These are phyloP conservation scores for Brettanomyces custersianus DNA, from an alignment of 805 yeast species.

Conservation along the genomic window DNA sequence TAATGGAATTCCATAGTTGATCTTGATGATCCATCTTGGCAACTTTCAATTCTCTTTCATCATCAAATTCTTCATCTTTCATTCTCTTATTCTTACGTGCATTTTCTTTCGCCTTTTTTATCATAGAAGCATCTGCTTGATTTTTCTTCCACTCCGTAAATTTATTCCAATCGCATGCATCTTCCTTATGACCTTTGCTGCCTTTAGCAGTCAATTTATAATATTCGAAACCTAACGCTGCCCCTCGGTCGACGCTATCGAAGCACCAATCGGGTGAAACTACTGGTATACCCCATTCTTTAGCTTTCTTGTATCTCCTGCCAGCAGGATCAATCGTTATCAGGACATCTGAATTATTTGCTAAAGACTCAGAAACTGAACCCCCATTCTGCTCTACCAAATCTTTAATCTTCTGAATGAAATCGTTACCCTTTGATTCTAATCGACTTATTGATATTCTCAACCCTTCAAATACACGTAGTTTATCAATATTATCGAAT, in stretches of 20 bases:
- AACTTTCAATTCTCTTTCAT: constrained; percentile 18
- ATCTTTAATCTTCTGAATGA: constrained; percentile 19
- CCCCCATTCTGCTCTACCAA: constrained; percentile 39
- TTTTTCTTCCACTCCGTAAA: constrained; percentile 8
- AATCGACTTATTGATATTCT: constrained; percentile 30
- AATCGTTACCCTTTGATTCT: constrained; percentile 4
- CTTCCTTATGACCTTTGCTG: constrained; percentile 15
- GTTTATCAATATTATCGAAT: constrained; percentile 3
- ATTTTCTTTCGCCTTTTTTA: not conserved
- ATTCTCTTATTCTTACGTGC: not conserved
- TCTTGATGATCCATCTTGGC: constrained; percentile 15
- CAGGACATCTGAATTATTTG: constrained; percentile 33
- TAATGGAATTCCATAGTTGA: constrained; percentile 18
- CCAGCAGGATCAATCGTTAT: constrained; percentile 46
- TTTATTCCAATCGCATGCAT: constrained; percentile 25
- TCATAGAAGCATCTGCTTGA: constrained; percentile 1
- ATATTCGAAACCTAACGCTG: constrained; percentile 29
- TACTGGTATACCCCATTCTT: constrained; percentile 45
- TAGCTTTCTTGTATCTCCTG: constrained; percentile 41
- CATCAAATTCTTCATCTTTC: constrained; percentile 5
- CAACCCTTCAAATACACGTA: constrained; percentile 36
- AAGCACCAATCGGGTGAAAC: constrained; percentile 46
- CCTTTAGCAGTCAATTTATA: constrained; percentile 25
- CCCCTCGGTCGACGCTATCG: constrained; percentile 37
- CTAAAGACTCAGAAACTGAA: constrained; percentile 37